Evolutionary conservation across 2,329 filamentous ascomycete genomes (phyloP).

Genomic region (Claviceps sp.): DNA sequence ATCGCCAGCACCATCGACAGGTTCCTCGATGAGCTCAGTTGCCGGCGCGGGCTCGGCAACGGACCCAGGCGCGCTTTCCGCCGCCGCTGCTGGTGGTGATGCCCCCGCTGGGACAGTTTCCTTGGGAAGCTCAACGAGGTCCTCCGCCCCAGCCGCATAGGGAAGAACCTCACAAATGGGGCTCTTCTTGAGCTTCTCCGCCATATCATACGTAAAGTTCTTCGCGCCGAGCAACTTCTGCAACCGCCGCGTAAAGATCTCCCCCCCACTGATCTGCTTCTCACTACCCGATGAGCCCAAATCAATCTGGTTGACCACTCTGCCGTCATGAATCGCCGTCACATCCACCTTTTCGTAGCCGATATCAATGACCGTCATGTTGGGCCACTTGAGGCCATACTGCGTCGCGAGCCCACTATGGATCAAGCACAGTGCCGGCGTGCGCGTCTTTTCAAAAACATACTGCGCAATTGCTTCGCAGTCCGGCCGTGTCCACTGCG

Average conservation of each 20-base stretch:
- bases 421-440: conserved; percentile 80
- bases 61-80: conserved; percentile 10
- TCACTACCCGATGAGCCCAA: conserved; percentile 41
- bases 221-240: conserved; percentile 49
- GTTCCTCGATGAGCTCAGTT: conserved; percentile 19
- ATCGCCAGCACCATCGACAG: conserved; percentile 23
- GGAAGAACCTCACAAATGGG: conserved; percentile 53
- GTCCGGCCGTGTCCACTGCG: conserved; percentile 80
- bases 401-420: conserved; percentile 79
- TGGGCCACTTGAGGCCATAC: conserved; percentile 64
- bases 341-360: conserved; percentile 88
- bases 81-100: too few relatives aligned
- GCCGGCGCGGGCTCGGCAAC: conserved; percentile 17
- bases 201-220: conserved; percentile 51
- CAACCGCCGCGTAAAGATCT: conserved; percentile 69
- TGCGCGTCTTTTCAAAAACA: conserved; percentile 94
- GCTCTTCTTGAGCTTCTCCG: conserved; percentile 57
- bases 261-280: conserved; percentile 57
- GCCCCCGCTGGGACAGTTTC: conserved; percentile 13
- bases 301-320: conserved; percentile 54
- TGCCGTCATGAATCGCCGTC: conserved; percentile 75
- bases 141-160: conserved; percentile 31
- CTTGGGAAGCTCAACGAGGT: conserved; percentile 35
- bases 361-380: conserved; percentile 79
- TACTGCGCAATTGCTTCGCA: conserved; percentile 83